These are phyloP conservation scores for Cyberlindnera euphorbiae DNA, from an alignment of 805 yeast species.

Conservation along the genomic window DNA sequence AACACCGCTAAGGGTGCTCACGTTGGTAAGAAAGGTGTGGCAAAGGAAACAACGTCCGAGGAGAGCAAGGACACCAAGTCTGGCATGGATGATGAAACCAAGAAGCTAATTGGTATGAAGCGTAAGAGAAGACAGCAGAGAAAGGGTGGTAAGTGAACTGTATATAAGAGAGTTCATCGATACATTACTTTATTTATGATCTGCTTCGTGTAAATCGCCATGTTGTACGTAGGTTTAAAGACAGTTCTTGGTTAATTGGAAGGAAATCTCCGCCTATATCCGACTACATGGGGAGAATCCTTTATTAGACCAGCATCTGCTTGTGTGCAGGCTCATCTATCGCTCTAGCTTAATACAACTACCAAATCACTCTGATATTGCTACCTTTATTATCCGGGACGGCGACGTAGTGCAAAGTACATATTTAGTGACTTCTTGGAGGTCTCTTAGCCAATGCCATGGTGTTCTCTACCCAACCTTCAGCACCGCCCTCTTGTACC, in stretches of 20 bases:
- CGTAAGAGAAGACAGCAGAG: slow-evolving; percentile 59
- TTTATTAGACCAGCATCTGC: too few relatives aligned
- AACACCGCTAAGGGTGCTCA: slow-evolving; percentile 39
- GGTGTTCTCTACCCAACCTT: slow-evolving; percentile 82
- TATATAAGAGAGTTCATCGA: background rate
- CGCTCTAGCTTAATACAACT: too few relatives aligned
- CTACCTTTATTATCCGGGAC: too few relatives aligned
- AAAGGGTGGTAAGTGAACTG: slow-evolving; percentile 20
- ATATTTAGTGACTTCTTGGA: slow-evolving; percentile 67
- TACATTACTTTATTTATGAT: too few relatives aligned
- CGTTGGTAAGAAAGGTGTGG: slow-evolving; percentile 21
- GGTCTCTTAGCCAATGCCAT: slow-evolving; percentile 63
- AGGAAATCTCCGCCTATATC: too few relatives aligned
- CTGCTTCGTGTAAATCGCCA: too few relatives aligned
- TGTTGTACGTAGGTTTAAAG: background rate
- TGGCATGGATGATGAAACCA: slow-evolving; percentile 49
- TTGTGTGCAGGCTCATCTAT: too few relatives aligned
- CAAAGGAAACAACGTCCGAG: too few relatives aligned
- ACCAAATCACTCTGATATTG: too few relatives aligned
- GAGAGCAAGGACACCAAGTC: slow-evolving; percentile 24
- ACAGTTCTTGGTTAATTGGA: too few relatives aligned
- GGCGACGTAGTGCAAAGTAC: too few relatives aligned
- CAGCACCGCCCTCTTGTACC: slow-evolving; percentile 81
- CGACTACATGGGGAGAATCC: too few relatives aligned
- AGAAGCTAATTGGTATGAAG: slow-evolving; percentile 61